Base-by-base conservation (phyloP, 805 yeast genomes). In the Candida rishiriensis region DNA sequence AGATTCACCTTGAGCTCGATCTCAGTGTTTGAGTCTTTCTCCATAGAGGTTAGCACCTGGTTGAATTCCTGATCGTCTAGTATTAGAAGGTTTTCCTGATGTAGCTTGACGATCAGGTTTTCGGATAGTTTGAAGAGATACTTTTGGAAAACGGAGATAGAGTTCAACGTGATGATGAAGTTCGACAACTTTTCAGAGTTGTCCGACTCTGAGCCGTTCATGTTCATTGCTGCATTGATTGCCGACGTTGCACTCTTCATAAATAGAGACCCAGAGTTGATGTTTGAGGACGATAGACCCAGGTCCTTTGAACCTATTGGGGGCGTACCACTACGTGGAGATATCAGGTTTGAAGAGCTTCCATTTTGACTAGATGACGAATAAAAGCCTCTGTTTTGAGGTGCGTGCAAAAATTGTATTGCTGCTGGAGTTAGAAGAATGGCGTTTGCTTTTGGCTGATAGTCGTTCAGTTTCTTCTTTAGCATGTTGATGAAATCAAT, bases 91-190 rank as follows among this genome's bases (percentile, higher is more conserved):
- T 61, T 60, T 34, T 63, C 65, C 12, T 44, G 42, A 8, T 49
- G 54, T 18, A 62, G 40, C 31, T 52, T 57, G 8, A 47, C 45
- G 14, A 59, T 57, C 33, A 77, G 50, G 38, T 76, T 75, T n/a
- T 61, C 65, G 10, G 81, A 52, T 33, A 87, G 63, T 45, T 76
- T 78, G 11, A 65, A 60, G 30, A 85, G 69, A 55, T 87, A 85
- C 8, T 68, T 71, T 17, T 76, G 72, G 18, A 85, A 81, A 36
- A 82, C 65, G 10, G 83, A 79, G 4, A 89, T 69, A 1, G 95
- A 82, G 63, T 91, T 90, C 47, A 89, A 67, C 46, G 83, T 77
- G 1, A 86, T 67, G 34, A 88, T 65, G 57, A 79, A 89, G 13
- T 76, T 77, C 29, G 78, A 72, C 13, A 86, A 61, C 45, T 77